These are phyloP conservation scores for Suhomyces prunicola DNA, from an alignment of 805 yeast genomes.

Conservation along the genomic window DNA sequence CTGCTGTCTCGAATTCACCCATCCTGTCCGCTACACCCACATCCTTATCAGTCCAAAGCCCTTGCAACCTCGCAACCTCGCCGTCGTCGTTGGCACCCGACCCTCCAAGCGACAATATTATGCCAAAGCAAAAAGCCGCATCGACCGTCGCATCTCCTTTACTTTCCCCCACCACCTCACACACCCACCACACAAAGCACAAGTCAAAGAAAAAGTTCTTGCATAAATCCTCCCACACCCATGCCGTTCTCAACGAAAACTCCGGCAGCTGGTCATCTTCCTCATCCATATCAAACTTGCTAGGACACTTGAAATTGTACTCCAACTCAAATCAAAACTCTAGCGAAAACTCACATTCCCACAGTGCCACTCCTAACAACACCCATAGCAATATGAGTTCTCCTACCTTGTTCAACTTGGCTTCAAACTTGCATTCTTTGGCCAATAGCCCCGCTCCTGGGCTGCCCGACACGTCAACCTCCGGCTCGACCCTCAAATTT, in stretches of 20 bases:
- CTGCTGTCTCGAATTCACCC: neutral
- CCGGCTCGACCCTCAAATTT: slow-evolving; percentile 10
- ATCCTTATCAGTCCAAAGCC: neutral
- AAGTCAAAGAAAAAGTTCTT: slow-evolving; percentile 9
- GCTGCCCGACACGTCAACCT: neutral
- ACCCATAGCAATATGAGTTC: slow-evolving; percentile 1
- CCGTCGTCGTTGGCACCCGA: neutral
- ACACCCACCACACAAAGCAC: slow-evolving; percentile 4
- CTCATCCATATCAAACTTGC: slow-evolving; percentile 13
- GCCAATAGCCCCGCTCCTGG: neutral
- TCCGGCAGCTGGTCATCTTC: slow-evolving; percentile 10
- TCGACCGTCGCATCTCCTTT: slow-evolving; percentile 2
- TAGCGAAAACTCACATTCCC: neutral
- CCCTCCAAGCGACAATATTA: neutral
- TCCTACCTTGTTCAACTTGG: neutral
- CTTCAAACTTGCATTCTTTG: slow-evolving; percentile 3
- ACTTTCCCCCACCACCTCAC: slow-evolving; percentile 5
- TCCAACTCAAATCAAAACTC: neutral
- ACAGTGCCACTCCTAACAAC: neutral
- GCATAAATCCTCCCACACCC: slow-evolving; percentile 1
- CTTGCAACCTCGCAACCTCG: neutral
- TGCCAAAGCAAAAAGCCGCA: neutral
- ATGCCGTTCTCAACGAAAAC: slow-evolving; percentile 4
- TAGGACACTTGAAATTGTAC: slow-evolving; percentile 14
- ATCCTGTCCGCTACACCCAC: neutral